A percentile compares a stretch with the other conserved stretches of the same genome.
Conservation (phyloP, 2,329 filamentous ascomycete species). For the Cladophialophora carrionii region DNA sequence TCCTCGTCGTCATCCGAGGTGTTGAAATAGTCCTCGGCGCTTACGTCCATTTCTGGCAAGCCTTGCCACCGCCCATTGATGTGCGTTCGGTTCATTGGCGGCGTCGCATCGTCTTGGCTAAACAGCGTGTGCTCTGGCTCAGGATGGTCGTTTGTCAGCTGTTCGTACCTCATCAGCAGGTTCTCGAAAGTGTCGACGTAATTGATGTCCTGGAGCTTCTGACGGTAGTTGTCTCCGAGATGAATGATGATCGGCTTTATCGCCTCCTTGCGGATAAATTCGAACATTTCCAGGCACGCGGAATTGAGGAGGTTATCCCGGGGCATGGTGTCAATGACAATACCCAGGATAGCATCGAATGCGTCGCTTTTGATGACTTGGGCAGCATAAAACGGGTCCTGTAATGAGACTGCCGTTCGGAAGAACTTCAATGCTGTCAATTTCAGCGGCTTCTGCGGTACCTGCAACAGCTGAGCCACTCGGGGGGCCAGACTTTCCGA, state of each 20-base stretch:
- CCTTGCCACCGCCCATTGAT: constrained; percentile 67
- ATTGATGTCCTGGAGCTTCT: constrained; percentile 72
- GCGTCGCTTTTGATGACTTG: constrained; percentile 75
- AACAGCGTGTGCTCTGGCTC: constrained; percentile 69
- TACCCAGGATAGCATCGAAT: constrained; percentile 80
- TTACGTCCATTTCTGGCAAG: constrained; percentile 79
- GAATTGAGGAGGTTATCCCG: constrained; percentile 93
- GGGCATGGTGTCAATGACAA: constrained; percentile 82
- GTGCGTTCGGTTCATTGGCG: constrained; percentile 49
- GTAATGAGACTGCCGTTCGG: constrained; percentile 78
- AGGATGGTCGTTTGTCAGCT: constrained; percentile 66
- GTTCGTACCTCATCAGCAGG: constrained; percentile 76
- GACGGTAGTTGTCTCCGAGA: constrained; percentile 80
- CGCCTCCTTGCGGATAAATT: constrained; percentile 80
- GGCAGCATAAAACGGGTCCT: constrained; percentile 88
- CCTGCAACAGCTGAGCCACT: constrained; percentile 78
- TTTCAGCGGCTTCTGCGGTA: constrained; percentile 88
- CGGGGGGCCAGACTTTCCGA: constrained; percentile 75
- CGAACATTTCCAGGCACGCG: constrained; percentile 90
- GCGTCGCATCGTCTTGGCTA: constrained; percentile 67
- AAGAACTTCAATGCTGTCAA: constrained; percentile 93
- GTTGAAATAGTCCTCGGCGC: constrained; percentile 94
- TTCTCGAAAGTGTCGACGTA: constrained; percentile 84
- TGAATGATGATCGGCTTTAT: constrained; percentile 81
- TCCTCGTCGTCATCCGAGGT: constrained; percentile 85